Evolutionary conservation across 768 basidiomycete species (phyloP).

Genomic region (Neoboletus subvelutipes): DNA sequence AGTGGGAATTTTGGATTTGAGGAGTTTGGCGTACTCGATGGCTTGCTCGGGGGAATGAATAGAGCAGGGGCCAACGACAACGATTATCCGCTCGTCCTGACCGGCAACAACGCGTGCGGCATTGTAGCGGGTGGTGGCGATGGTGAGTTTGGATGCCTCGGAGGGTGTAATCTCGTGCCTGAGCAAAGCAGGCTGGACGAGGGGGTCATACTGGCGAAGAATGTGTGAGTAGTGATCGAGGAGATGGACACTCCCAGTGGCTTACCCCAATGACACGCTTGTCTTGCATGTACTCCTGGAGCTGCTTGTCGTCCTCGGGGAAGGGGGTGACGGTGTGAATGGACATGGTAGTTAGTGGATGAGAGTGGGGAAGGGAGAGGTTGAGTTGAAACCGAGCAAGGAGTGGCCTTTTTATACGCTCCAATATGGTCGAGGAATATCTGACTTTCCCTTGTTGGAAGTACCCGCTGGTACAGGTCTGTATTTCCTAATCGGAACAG

Average conservation of each 20-base stretch:
- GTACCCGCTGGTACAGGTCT: background rate
- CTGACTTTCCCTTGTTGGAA: background rate
- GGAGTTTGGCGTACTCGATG: constrained; percentile 72
- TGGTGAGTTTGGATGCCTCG: constrained; percentile 63
- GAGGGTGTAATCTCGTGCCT: constrained; percentile 81
- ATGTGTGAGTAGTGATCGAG: constrained; percentile 14
- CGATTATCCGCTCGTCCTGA: constrained; percentile 81
- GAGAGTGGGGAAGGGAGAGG: background rate
- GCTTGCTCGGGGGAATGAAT: constrained; percentile 91
- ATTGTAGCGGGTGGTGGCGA: constrained; percentile 75
- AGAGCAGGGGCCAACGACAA: constrained; percentile 94
- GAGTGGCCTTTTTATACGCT: constrained; percentile 28
- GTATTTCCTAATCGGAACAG: constrained; percentile 6
- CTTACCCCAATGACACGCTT: constrained; percentile 77
- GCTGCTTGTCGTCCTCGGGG: constrained; percentile 61
- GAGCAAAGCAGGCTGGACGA: constrained; percentile 89
- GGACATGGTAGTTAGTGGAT: constrained; percentile 9
- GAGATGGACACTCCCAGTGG: background rate
- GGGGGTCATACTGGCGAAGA: constrained; percentile 79
- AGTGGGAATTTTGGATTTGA: constrained; percentile 62
- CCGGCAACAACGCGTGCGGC: constrained; percentile 81
- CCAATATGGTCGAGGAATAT: background rate
- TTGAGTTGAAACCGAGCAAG: background rate
- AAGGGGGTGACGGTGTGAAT: constrained; percentile 56
- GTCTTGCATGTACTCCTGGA: constrained; percentile 77